Evolutionary conservation across 257 asterid species (phyloP).

Genomic region (Solanum paucissectum): DNA sequence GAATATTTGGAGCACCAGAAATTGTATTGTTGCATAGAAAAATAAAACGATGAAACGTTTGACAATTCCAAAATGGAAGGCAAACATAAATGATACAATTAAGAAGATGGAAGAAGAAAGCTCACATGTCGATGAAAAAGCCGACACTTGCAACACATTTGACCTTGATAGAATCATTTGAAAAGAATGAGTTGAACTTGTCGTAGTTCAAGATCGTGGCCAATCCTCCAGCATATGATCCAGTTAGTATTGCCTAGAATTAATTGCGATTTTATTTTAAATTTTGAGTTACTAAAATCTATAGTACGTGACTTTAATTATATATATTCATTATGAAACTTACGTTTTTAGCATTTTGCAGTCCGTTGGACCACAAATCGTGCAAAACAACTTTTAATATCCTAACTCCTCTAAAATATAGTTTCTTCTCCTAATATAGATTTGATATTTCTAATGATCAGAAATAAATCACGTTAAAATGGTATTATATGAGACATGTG

Average conservation of each 20-base stretch:
- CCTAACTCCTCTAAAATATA: not conserved
- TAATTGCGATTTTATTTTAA: not conserved
- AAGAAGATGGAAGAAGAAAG: not conserved
- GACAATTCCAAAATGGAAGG: not conserved
- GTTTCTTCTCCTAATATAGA: not conserved
- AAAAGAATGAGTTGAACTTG: not conserved
- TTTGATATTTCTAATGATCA: not conserved
- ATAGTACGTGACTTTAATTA: not conserved
- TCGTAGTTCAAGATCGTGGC: not conserved
- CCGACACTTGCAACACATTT: not conserved
- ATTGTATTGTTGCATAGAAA: constrained; percentile 43
- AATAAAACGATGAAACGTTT: not conserved
- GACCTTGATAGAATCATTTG: not conserved
- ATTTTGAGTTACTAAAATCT: not conserved
- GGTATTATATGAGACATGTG: not conserved
- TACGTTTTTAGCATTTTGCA: not conserved
- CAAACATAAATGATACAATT: constrained; percentile 10
- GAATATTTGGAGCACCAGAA: constrained; percentile 46
- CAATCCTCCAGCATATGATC: not conserved
- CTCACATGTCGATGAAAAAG: not conserved
- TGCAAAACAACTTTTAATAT: not conserved
- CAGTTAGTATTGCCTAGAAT: not conserved
- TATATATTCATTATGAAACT: not conserved
- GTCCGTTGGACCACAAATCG: not conserved
- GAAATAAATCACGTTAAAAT: not conserved